Percentiles rank a stretch among this genome's conserved stretches.
phyloP scores from a whole-genome alignment of 2,329 filamentous ascomycete genomes.

The Chalaropsis ovoidea region DNA sequence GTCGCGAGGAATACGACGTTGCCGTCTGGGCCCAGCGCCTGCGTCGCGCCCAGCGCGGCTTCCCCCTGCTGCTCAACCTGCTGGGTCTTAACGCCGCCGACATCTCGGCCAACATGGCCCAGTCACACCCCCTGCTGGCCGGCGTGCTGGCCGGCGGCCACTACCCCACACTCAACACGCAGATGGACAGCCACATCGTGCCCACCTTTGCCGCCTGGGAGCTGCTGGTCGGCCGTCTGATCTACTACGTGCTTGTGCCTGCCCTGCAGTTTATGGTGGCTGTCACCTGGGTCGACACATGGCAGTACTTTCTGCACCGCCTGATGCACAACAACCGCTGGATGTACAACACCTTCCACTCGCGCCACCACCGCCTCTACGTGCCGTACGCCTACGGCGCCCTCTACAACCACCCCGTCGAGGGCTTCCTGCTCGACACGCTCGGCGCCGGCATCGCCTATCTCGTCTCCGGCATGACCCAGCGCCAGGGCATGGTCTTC shows the following conservation, averaged over 20 bases:
- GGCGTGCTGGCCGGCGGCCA: conserved; percentile 67
- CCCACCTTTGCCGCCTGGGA: conserved; percentile 82
- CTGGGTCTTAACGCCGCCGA: conserved; percentile 66
- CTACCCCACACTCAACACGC: conserved; percentile 61
- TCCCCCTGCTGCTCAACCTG: conserved; percentile 60
- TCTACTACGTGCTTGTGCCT: conserved; percentile 74
- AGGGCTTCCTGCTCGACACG: conserved; percentile 89
- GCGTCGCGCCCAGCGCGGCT: conserved; percentile 63
- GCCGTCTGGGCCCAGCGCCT: conserved; percentile 82
- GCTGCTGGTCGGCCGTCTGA: conserved; percentile 56
- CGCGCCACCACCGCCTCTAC: conserved; percentile 90
- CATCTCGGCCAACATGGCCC: conserved; percentile 64
- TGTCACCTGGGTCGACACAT: conserved; percentile 74
- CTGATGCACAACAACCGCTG: conserved; percentile 96
- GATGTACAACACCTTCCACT: conserved; percentile 91
- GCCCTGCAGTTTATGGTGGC: conserved; percentile 65
- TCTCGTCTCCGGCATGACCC: conserved; percentile 69
- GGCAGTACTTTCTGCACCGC: conserved; percentile 96
- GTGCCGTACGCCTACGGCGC: conserved; percentile 96
- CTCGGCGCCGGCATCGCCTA: conserved; percentile 77
- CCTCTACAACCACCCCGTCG: conserved; percentile 90
- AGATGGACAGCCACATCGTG: conserved; percentile 45
- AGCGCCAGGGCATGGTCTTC: conserved; percentile 78
- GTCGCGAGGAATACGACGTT: conserved; percentile 75
- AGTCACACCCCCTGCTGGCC: conserved; percentile 62